These are phyloP conservation scores for Xylaria curta DNA, from an alignment of 495 filamentous ascomycete species.

Conservation along the genomic window DNA sequence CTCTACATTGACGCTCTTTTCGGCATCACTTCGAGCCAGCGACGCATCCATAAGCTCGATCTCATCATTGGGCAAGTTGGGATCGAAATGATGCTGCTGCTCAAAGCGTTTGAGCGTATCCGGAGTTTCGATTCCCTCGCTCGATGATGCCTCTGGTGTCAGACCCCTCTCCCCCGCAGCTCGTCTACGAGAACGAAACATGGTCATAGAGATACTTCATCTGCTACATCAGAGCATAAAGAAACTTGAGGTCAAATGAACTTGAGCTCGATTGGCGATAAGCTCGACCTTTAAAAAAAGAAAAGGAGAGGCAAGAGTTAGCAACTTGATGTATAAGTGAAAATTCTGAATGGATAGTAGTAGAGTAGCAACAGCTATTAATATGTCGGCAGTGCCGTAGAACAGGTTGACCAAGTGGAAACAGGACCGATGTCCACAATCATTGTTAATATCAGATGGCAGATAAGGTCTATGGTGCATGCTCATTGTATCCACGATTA, in stretches of 20 bases:
- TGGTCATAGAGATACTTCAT: conserved; percentile 22
- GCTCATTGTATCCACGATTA: not conserved
- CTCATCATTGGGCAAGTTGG: conserved; percentile 69
- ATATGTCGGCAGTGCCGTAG: conserved; percentile 3
- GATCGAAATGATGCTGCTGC: conserved; percentile 70
- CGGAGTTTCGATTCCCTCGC: conserved; percentile 41
- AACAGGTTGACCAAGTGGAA: not conserved
- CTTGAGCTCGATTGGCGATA: not conserved
- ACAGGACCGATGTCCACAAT: not conserved
- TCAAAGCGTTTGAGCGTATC: conserved; percentile 56
- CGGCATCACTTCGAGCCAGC: conserved; percentile 59
- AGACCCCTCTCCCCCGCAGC: conserved; percentile 27
- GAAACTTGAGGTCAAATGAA: not conserved
- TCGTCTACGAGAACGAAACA: conserved; percentile 40
- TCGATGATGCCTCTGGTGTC: conserved; percentile 32
- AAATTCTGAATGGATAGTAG: not conserved
- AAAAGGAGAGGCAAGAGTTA: not conserved
- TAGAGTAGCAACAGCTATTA: conserved; percentile 2
- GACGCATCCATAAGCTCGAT: conserved; percentile 66
- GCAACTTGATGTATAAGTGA: not conserved
- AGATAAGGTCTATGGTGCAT: not conserved
- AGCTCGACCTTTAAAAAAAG: not conserved
- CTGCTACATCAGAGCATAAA: not conserved
- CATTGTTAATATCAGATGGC: conserved; percentile 9
- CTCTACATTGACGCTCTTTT: conserved; percentile 60